Base-by-base conservation (phyloP, 2,329 filamentous ascomycete species). In the Talaromyces rugulosus region DNA sequence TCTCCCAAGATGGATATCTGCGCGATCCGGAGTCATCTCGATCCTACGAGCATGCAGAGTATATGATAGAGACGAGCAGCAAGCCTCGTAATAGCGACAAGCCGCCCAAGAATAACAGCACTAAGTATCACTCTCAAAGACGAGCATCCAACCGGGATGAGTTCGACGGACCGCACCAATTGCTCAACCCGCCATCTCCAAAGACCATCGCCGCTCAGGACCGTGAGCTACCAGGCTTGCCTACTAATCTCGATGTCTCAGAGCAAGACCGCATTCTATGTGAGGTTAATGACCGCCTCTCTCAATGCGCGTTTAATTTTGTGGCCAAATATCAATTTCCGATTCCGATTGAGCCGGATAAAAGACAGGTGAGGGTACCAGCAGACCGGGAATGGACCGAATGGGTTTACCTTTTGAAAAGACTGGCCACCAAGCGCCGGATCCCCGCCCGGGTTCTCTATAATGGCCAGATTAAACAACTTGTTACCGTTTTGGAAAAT, bases 301-400 rank as follows among this genome's bases (percentile, higher is more conserved):
- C 91, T 28, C 89, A 90, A 75, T 95, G 91, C 74, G 91, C 91
- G 34, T 96, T 89, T 81, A 90, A 96, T 77, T 96, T 96, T 76
- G 88, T 96, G 70, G 91, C 91, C 69, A 92, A 92, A 77, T 95
- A 95, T 74, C 91, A 94, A 76, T 96, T 96, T 73, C 91, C 91
- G 12, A 92, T 96, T 68, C 91, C 91, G 11, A 78, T 95, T 69
- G 90, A 91, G 62, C 85, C 89, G 74, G 90, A 94, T 74, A 92
- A 92, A 85, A 85, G 90, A 67, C 88, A 89, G 61, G 84, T 93
- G 59, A 87, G 89, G 73, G 81, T 87, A 53, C 87, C 90, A 34
- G 87, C 88, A 70, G 90, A 93, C 76, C 84, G 90, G 65, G 91
- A 95, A 75, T 96, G 91, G 91, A 94, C 90, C 53, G 91, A 96